Conservation (phyloP, 768 basidiomycete species). For the Suillus sp. region DNA sequence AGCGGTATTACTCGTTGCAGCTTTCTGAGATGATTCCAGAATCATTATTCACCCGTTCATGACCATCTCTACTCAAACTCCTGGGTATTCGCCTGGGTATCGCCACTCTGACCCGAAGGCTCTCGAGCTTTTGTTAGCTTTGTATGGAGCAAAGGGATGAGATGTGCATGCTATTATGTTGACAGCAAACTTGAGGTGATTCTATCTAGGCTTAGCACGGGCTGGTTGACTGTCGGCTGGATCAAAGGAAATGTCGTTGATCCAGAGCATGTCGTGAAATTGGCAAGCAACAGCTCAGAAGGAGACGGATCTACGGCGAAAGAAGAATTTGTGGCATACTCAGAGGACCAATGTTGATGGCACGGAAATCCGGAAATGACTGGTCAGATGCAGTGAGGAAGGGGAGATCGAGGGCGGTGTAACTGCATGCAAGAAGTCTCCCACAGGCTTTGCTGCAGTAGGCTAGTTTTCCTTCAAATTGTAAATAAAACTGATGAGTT, state of each 20-base stretch:
- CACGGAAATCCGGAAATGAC: constrained; percentile 41
- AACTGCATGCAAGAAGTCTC: constrained; percentile 53
- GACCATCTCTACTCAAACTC: constrained; percentile 57
- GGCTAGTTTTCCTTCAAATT: constrained; percentile 12
- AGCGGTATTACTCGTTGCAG: constrained; percentile 52
- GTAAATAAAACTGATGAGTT: background rate
- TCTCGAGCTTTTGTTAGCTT: constrained; percentile 48
- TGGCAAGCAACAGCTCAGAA: constrained; percentile 41
- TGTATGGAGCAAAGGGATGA: constrained; percentile 45
- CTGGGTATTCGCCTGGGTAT: constrained; percentile 64
- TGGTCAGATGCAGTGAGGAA: constrained; percentile 48
- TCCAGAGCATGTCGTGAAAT: constrained; percentile 46
- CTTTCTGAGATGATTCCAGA: constrained; percentile 26
- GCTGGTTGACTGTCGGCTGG: constrained; percentile 63
- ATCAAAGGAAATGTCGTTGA: constrained; percentile 64
- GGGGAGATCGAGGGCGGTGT: constrained; percentile 56
- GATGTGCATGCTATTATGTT: constrained; percentile 63
- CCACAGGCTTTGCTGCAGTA: constrained; percentile 52
- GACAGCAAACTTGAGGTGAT: constrained; percentile 52
- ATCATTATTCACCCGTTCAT: constrained; percentile 52
- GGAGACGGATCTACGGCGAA: constrained; percentile 47
- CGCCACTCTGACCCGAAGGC: constrained; percentile 50
- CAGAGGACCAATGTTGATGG: constrained; percentile 56
- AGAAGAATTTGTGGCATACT: constrained; percentile 60
- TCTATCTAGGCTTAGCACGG: constrained; percentile 50